Base-by-base conservation (phyloP, 1,284 basidiomycete species). In the Kwoniella shivajii region DNA sequence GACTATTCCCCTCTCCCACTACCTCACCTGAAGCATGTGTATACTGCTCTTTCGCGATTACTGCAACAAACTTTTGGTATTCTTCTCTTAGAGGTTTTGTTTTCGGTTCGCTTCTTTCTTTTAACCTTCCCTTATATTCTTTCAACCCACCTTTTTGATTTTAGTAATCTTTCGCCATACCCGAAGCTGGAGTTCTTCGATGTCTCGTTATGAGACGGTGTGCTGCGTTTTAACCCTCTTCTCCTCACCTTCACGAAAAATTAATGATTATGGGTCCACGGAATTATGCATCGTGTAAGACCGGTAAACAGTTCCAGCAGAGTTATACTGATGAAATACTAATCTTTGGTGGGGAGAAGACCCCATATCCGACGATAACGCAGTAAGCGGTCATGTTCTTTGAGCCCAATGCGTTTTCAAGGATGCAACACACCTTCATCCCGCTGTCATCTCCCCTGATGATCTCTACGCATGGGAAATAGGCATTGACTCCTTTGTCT, bases 131-230 rank as follows among this genome's bases (percentile, higher is more conserved):
- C 45, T 34, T 26, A 44, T 45, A 60, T 54, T 57, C 57, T 44
- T 56, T 54, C 66, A 68, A 68, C 69, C 54, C 69, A 64, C 69
- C 63, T 36, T 11, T 24, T 30, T 30, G 18, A 22, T 47, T 42
- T 18, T 36, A 24, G 14, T 18, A 3, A 47, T 56, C 57, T 46
- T 57, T 58, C 68, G 72, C 71, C 72, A 56, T 68, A 67, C 71
- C 65, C 72, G 63, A 67, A 66, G 65, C 65, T 63, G 60, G 38
- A 57, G 66, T 51, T 72, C 66, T 67, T 66, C 63, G 73, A 64
- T 73, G 73, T 75, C 73, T 73, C 71, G 65, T 45, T 59, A 61
- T 67, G 70, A 72, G 73, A 75, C 73, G 70, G 73, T 71, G 72
- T 72, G 73, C 71, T 72, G 73, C 73, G 70, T 54, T 39, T 34